phyloP scores from a whole-genome alignment of 345 rosid species.

The Physaria fendleri region DNA sequence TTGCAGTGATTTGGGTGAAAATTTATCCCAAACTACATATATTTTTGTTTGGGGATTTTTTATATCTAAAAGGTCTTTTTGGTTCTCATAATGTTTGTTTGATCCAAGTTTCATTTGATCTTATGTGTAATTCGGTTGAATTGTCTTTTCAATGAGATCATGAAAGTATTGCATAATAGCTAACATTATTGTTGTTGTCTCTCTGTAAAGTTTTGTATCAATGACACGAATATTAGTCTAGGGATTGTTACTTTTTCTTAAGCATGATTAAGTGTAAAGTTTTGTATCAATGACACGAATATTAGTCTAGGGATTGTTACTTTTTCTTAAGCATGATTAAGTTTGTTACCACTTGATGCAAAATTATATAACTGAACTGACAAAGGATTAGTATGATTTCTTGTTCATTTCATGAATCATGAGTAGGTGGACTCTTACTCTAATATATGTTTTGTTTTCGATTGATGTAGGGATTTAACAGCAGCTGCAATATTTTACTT shows the following conservation, averaged over 20 bases:
- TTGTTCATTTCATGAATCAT: neutral
- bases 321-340: neutral
- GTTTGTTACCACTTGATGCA: no score
- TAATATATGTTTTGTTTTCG: neutral
- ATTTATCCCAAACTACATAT: neutral
- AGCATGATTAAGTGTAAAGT: neutral
- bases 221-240: neutral
- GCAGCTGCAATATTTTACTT: neutral
- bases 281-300: neutral
- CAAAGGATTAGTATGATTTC: neutral
- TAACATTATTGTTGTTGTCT: neutral
- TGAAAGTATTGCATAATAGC: neutral
- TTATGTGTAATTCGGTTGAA: neutral
- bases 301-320: neutral
- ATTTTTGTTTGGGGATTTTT: neutral
- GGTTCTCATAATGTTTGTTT: neutral
- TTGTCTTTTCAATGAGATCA: neutral
- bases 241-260: neutral
- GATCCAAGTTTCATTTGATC: slow-evolving; percentile 6
- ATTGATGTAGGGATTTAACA: neutral
- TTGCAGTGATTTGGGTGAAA: neutral
- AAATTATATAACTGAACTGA: no score
- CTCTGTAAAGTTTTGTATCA: neutral
- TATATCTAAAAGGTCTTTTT: neutral
- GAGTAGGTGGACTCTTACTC: neutral